Evolutionary conservation across 495 filamentous ascomycete genomes (phyloP).

Genomic region (Trichoderma parareesei): DNA sequence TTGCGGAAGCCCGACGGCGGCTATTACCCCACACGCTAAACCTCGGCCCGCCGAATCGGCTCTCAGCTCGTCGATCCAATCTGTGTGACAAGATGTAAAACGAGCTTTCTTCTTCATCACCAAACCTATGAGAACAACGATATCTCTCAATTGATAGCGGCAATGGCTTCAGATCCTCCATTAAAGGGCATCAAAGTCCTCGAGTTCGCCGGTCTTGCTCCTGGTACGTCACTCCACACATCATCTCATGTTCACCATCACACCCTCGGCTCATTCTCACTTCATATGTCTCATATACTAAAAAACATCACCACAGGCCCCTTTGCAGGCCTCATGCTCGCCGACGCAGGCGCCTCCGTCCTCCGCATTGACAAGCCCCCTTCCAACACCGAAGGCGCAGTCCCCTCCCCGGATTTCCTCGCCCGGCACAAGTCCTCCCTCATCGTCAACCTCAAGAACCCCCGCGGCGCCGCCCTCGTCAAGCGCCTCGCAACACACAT

Average conservation of each 20-base stretch:
- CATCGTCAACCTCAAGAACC: conserved; percentile 64
- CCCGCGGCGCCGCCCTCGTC: conserved; percentile 52
- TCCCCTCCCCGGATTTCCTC: conserved; percentile 56
- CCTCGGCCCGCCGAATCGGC: conserved; percentile 1
- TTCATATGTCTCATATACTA: conserved; percentile 10
- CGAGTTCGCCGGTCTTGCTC: conserved; percentile 84
- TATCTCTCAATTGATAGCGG: neutral
- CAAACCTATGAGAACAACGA: neutral
- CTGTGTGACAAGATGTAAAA: neutral
- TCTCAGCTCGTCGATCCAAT: neutral
- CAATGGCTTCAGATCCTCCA: conserved; percentile 39
- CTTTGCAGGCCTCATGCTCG: conserved; percentile 80
- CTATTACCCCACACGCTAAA: conserved; percentile 8
- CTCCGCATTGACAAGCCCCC: conserved; percentile 73
- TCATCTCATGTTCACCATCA: neutral
- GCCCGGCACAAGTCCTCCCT: conserved; percentile 74
- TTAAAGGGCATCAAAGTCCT: conserved; percentile 72
- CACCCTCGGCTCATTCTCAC: no score
- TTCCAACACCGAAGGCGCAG: conserved; percentile 21
- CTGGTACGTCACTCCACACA: conserved; percentile 44
- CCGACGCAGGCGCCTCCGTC: conserved; percentile 81
- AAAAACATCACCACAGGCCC: conserved; percentile 49
- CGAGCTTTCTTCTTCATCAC: neutral
- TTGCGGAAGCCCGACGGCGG: neutral
- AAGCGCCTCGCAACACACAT: conserved; percentile 51